A percentile compares a stretch with the other conserved stretches of the same genome.
These are phyloP conservation scores for Zoysia japonica DNA, from an alignment of 176 grass and related monocot species.

Conservation along the genomic window DNA sequence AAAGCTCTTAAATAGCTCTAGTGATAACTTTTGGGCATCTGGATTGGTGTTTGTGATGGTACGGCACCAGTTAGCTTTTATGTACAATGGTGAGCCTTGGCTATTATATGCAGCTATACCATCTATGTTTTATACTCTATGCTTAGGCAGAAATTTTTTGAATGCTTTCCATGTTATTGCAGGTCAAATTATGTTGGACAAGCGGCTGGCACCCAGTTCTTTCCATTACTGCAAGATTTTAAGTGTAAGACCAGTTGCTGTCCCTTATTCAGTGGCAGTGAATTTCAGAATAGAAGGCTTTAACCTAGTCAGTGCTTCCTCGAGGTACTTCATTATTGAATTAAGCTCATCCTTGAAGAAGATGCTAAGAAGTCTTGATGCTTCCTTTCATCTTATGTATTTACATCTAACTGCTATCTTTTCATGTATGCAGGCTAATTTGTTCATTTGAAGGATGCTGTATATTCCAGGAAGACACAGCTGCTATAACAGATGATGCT, in stretches of 20 bases:
- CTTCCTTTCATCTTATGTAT: conserved; percentile 12
- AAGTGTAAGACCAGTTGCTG: conserved; percentile 74
- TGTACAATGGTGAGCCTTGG: conserved; percentile 70
- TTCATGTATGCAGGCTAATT: conserved; percentile 62
- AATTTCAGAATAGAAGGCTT: conserved; percentile 77
- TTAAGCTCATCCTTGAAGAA: conserved; percentile 25
- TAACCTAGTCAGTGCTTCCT: conserved; percentile 62
- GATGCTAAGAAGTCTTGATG: conserved; percentile 1
- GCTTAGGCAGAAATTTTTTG: conserved; percentile 20
- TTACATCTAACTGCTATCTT: conserved; percentile 15
- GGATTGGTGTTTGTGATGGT: conserved; percentile 85
- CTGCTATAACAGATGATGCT: conserved; percentile 39
- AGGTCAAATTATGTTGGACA: conserved; percentile 87
- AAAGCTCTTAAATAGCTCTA: conserved; percentile 70
- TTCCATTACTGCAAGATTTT: conserved; percentile 71
- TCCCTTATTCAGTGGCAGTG: conserved; percentile 55
- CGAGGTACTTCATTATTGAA: conserved; percentile 59
- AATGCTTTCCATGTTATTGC: conserved; percentile 31
- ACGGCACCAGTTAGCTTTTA: conserved; percentile 69
- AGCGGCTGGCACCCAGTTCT: conserved; percentile 56
- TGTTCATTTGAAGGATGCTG: conserved; percentile 82
- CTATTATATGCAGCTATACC: neutral
- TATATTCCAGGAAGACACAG: conserved; percentile 70
- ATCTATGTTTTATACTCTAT: conserved; percentile 25
- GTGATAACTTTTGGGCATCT: conserved; percentile 76